Percentiles rank a stretch among this genome's conserved stretches.
phyloP scores from a whole-genome alignment of 768 basidiomycete species.

The Auriscalpium vulgare region DNA sequence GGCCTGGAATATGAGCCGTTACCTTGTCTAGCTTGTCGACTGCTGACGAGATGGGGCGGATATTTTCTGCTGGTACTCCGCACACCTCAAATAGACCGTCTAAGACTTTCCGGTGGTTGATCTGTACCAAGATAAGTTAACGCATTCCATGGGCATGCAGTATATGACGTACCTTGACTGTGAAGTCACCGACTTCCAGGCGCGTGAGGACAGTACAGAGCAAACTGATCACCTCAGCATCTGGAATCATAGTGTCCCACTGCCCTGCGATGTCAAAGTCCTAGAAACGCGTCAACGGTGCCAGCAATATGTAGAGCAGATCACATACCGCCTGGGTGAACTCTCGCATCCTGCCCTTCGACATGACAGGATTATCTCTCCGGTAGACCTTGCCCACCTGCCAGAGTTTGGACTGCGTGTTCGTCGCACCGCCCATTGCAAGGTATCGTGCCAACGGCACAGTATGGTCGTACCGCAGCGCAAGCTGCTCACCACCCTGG shows the following conservation, averaged over 20 bases:
- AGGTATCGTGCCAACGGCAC: slow-evolving; percentile 94
- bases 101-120: slow-evolving; percentile 94
- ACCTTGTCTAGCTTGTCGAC: slow-evolving; percentile 99
- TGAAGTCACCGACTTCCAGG: slow-evolving; percentile 91
- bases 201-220: slow-evolving; percentile 72
- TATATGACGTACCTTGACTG: slow-evolving; percentile 63
- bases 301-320: not conserved
- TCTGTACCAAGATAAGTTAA: slow-evolving; percentile 32
- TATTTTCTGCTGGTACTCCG: slow-evolving; percentile 86
- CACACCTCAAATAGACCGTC: slow-evolving; percentile 97
- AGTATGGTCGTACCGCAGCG: slow-evolving; percentile 92
- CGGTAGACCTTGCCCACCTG: slow-evolving; percentile 99
- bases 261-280: slow-evolving; percentile 91
- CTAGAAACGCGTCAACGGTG: slow-evolving; percentile 29
- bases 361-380: slow-evolving; percentile 94
- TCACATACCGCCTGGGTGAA: slow-evolving; percentile 87
- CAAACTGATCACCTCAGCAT: slow-evolving; percentile 83
- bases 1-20: not conserved
- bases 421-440: slow-evolving; percentile 88
- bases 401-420: slow-evolving; percentile 76
- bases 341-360: slow-evolving; percentile 97
- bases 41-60: slow-evolving; percentile 87
- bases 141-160: not conserved
- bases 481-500: slow-evolving; percentile 95
- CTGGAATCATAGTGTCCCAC: slow-evolving; percentile 97